A percentile compares a stretch with the other conserved stretches of the same genome.
Conservation (phyloP, 257 asterid genomes). For the Nicotiana otophora region DNA sequence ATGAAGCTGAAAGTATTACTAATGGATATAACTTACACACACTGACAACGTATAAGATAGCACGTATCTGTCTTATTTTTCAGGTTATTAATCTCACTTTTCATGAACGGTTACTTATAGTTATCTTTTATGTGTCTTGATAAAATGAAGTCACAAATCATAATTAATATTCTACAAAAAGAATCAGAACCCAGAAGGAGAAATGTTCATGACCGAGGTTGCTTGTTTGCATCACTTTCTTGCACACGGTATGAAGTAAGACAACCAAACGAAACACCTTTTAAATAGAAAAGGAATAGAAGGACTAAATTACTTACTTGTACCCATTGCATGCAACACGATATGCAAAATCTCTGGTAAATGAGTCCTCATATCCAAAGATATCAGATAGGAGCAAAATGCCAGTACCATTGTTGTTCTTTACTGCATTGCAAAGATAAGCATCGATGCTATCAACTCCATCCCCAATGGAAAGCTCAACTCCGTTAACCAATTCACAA, state of each 20-base stretch:
- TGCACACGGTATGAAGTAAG: background rate
- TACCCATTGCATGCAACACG: conserved; percentile 81
- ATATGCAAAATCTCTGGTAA: conserved; percentile 74
- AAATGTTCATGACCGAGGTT: too few species aligned
- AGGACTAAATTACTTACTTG: conserved; percentile 41
- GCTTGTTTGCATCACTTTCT: background rate
- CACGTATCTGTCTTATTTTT: background rate
- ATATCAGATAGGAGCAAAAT: conserved; percentile 72
- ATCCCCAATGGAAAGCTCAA: conserved; percentile 56
- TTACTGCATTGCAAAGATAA: conserved; percentile 59
- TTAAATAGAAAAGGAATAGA: background rate
- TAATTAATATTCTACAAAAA: background rate
- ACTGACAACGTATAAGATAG: background rate
- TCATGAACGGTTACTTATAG: background rate
- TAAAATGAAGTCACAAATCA: background rate
- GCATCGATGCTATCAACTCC: conserved; percentile 43
- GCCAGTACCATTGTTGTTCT: conserved; percentile 77
- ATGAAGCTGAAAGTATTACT: background rate
- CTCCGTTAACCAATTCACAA: conserved; percentile 70
- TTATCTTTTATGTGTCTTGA: background rate
- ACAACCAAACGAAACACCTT: background rate
- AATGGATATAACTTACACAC: background rate
- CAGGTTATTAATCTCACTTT: background rate
- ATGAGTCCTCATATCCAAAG: conserved; percentile 63
- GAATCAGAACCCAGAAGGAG: too few species aligned